Conservation (phyloP, 2,329 filamentous ascomycete species). For the Penicillium sp. region DNA sequence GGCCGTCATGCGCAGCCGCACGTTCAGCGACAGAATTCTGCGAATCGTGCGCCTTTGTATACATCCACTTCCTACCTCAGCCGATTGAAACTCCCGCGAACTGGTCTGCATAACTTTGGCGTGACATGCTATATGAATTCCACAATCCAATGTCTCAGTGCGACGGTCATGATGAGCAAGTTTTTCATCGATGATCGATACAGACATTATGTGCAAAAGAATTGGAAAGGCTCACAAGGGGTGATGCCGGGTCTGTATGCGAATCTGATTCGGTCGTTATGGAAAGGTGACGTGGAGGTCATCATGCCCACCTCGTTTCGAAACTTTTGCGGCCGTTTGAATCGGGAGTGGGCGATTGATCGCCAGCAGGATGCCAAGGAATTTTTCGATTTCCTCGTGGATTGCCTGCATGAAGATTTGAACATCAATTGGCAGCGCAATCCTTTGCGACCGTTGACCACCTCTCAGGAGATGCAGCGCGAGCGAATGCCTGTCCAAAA, state of each 20-base stretch:
- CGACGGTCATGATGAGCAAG: slow-evolving; percentile 57
- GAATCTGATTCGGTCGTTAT: slow-evolving; percentile 55
- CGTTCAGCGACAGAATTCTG: slow-evolving; percentile 42
- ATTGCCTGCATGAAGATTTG: slow-evolving; percentile 78
- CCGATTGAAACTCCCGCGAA: slow-evolving; percentile 51
- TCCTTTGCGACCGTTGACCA: slow-evolving; percentile 53
- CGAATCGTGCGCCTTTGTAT: slow-evolving; percentile 41
- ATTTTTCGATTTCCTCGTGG: slow-evolving; percentile 75
- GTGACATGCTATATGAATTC: slow-evolving; percentile 91
- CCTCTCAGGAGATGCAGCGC: slow-evolving; percentile 54
- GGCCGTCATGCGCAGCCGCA: slow-evolving; percentile 44
- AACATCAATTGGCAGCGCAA: slow-evolving; percentile 60
- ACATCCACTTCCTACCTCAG: slow-evolving; percentile 38
- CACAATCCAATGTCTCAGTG: slow-evolving; percentile 75
- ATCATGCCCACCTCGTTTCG: slow-evolving; percentile 57
- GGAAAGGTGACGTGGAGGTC: slow-evolving; percentile 53
- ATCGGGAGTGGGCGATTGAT: slow-evolving; percentile 63
- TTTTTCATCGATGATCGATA: slow-evolving; percentile 61
- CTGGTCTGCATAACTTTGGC: slow-evolving; percentile 73
- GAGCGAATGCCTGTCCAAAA: slow-evolving; percentile 57
- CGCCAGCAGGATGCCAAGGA: slow-evolving; percentile 89
- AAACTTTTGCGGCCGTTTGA: slow-evolving; percentile 59
- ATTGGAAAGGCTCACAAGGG: slow-evolving; percentile 61
- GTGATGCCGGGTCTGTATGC: slow-evolving; percentile 57
- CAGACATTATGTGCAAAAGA: slow-evolving; percentile 53